phyloP scores from a whole-genome alignment of 1,284 basidiomycete species.

The Sanghuangporus baumii region DNA sequence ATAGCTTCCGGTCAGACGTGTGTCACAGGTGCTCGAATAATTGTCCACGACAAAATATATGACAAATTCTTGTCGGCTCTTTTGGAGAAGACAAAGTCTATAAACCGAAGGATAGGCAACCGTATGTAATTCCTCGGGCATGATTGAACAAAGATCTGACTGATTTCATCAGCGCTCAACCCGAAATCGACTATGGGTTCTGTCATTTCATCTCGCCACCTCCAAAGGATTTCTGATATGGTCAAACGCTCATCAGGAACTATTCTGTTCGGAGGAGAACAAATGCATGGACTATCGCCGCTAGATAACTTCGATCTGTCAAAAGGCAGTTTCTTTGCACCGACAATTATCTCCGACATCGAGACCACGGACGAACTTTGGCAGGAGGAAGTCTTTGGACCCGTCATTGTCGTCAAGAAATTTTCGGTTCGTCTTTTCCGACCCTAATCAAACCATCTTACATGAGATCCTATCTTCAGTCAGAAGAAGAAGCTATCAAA shows the following conservation, averaged over 20 bases:
- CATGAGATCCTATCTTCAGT: slow-evolving; percentile 31
- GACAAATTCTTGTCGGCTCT: slow-evolving; percentile 59
- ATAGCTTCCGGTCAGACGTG: slow-evolving; percentile 83
- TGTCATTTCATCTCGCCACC: slow-evolving; percentile 60
- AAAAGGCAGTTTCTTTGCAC: slow-evolving; percentile 67
- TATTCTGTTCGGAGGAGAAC: slow-evolving; percentile 60
- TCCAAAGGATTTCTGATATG: slow-evolving; percentile 57
- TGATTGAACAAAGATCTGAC: neutral
- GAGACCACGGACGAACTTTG: slow-evolving; percentile 57
- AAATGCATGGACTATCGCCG: slow-evolving; percentile 51
- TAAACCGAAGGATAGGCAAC: slow-evolving; percentile 65
- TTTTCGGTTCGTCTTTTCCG: slow-evolving; percentile 46
- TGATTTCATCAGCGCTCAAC: slow-evolving; percentile 49
- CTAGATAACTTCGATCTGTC: slow-evolving; percentile 68
- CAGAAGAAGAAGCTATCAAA: slow-evolving; percentile 56
- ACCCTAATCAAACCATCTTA: neutral
- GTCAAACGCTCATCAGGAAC: slow-evolving; percentile 43
- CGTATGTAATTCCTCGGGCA: slow-evolving; percentile 41
- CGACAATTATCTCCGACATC: slow-evolving; percentile 66
- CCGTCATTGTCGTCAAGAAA: slow-evolving; percentile 64
- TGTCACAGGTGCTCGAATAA: slow-evolving; percentile 70
- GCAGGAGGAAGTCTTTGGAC: slow-evolving; percentile 79
- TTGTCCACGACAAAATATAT: slow-evolving; percentile 65
- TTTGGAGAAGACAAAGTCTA: slow-evolving; percentile 55
- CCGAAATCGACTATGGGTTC: slow-evolving; percentile 69